Base-by-base conservation (phyloP, 129 eudicot species). In the Rutidosis leptorrhynchoides region DNA sequence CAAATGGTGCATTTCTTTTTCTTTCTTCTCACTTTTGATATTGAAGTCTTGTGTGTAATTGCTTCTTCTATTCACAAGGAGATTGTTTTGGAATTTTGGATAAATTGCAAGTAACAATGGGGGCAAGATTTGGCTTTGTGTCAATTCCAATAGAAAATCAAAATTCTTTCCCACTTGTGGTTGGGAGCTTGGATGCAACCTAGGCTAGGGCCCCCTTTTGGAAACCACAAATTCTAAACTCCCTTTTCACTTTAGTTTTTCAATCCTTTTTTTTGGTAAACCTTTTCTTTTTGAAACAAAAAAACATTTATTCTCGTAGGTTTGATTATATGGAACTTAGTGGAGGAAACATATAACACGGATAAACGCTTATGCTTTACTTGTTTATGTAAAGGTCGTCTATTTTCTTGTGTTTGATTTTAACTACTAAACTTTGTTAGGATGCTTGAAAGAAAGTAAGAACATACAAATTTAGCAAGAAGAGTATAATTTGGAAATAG, bases 151-250 rank as follows among this genome's bases (percentile, higher is more conserved):
- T 78, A 52, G 37, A 72, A 72, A 32, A 71, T 72, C 74, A 71
- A 73, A 28, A 42, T 33, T 72, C 52, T 56, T 66, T 21, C 70
- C 74, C 74, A 62, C 72, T 76, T 72, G 82, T 77, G 73, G 79
- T 72, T 71, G 82, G 73, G 58, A 32, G 65, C 77, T 71, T 81
- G 85, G 81, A 72, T 67, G 78, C 77, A 70, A 68, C 73, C 65
- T 62, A 76, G 77, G 69, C 69, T 75, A 59, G 82, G 84, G 83
- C 77, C 85, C 83, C 74, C 85, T 70, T 71, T 74, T 40, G 66
- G 35, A 77, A 74, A 77, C 70, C 76, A 69, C 80, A 76, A 76
- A 25, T 25, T 53, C 48, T 37, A 61, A 21, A 33, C 40, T 17
- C 54, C 8, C 51, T 17, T 12, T 8, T 28, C 53, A 59, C 17